These are phyloP conservation scores for Flagelloscypha sp. DNA, from an alignment of 768 basidiomycete species.

Conservation along the genomic window DNA sequence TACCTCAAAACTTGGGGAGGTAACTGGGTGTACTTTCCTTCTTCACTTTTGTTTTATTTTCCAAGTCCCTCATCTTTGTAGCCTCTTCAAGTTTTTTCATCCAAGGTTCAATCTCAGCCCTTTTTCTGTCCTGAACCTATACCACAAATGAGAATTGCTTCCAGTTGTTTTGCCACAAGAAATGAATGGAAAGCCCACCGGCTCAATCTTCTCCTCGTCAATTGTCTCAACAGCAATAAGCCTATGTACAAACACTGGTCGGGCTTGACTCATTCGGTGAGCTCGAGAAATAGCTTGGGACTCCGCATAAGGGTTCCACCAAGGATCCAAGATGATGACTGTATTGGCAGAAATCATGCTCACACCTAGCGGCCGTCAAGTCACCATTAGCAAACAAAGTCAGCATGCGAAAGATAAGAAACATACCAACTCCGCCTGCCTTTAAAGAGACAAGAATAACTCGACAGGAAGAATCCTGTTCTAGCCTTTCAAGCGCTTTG, in stretches of 20 bases:
- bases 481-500: conserved; percentile 1
- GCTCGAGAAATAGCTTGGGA: conserved; percentile 8
- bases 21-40: no score
- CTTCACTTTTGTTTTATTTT: no score
- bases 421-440: conserved; percentile 5
- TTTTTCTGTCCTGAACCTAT: no score
- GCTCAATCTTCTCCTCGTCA: conserved; percentile 6
- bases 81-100: no score
- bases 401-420: background rate
- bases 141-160: no score
- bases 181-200: no score
- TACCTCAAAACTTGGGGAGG: no score
- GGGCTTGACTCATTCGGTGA: conserved; percentile 7
- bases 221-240: conserved; percentile 3
- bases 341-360: conserved; percentile 4
- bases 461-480: background rate
- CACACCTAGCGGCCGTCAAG: conserved; percentile 3
- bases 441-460: conserved; percentile 6
- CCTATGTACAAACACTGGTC: conserved; percentile 6
- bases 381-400: background rate
- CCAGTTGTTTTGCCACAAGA: no score
- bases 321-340: conserved; percentile 5
- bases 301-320: conserved; percentile 4
- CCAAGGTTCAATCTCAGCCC: no score
- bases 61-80: no score